Conservation (phyloP, 75 land plant species). For the Selaginella tamariscina region DNA sequence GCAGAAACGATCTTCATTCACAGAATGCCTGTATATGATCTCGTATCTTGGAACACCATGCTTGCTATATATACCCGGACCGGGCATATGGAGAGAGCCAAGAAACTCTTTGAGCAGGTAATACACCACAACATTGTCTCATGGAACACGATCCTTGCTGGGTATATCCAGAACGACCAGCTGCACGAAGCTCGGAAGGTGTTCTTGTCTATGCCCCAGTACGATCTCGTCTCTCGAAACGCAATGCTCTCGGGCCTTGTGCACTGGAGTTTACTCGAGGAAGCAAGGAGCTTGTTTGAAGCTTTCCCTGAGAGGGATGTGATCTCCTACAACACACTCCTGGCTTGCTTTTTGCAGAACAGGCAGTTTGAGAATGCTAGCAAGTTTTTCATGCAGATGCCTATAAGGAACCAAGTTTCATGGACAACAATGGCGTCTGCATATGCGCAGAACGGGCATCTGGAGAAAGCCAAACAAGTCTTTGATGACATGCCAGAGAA, state of each 20-base stretch:
- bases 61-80: not conserved
- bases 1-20: not conserved
- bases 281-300: not conserved
- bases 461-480: not conserved
- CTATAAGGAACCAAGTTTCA: not conserved
- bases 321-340: not conserved
- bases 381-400: not conserved
- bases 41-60: not conserved
- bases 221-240: slow-evolving; percentile 3
- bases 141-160: not conserved
- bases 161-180: not conserved
- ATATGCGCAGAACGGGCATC: not conserved
- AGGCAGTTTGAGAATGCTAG: not conserved
- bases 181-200: not conserved
- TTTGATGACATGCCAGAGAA: not conserved
- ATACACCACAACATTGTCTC: not conserved
- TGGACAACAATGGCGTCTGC: not conserved
- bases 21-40: not conserved
- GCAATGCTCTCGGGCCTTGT: not conserved
- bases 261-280: not conserved
- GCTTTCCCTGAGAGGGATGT: not conserved
- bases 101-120: not conserved
- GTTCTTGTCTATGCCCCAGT: not conserved
- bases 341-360: not conserved
- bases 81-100: not conserved